These are phyloP conservation scores for Camillea tinctor DNA, from an alignment of 2,329 filamentous ascomycete genomes.

Conservation along the genomic window DNA sequence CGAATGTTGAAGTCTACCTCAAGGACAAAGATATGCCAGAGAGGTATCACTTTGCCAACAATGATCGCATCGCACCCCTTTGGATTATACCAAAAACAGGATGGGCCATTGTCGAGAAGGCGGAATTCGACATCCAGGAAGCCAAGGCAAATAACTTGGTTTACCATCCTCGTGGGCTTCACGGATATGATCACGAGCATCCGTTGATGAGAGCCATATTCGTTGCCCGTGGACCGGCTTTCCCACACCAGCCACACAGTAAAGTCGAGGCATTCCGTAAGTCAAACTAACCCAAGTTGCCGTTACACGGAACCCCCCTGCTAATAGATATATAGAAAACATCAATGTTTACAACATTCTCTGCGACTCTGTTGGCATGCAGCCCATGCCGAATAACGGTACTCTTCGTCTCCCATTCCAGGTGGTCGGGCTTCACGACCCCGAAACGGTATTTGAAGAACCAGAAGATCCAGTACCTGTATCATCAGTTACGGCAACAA, in stretches of 20 bases:
- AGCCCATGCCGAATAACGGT: slow-evolving; percentile 79
- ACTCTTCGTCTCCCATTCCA: slow-evolving; percentile 72
- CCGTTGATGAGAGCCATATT: slow-evolving; percentile 97
- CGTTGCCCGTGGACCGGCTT: slow-evolving; percentile 85
- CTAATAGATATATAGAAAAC: slow-evolving; percentile 64
- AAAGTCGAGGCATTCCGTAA: slow-evolving; percentile 78
- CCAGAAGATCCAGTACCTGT: slow-evolving; percentile 25
- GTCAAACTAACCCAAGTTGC: slow-evolving; percentile 34
- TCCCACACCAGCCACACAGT: slow-evolving; percentile 81
- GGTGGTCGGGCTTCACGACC: slow-evolving; percentile 60
- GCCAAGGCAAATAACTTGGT: slow-evolving; percentile 61
- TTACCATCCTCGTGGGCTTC: slow-evolving; percentile 81
- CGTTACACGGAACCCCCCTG: not conserved
- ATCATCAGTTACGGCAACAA: slow-evolving; percentile 7
- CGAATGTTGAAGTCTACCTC: slow-evolving; percentile 83
- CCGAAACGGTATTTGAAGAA: slow-evolving; percentile 27
- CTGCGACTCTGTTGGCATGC: slow-evolving; percentile 79
- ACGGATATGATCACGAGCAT: slow-evolving; percentile 94
- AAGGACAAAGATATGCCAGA: slow-evolving; percentile 85
- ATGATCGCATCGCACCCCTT: slow-evolving; percentile 85
- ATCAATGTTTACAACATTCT: slow-evolving; percentile 93
- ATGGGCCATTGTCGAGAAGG: slow-evolving; percentile 83
- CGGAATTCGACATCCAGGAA: slow-evolving; percentile 73
- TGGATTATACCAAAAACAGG: slow-evolving; percentile 93
- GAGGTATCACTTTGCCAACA: slow-evolving; percentile 86